Percentiles rank a stretch among this genome's conserved stretches.
Conservation (phyloP, 805 yeast genomes). For the Myxozyma nipponensis region DNA sequence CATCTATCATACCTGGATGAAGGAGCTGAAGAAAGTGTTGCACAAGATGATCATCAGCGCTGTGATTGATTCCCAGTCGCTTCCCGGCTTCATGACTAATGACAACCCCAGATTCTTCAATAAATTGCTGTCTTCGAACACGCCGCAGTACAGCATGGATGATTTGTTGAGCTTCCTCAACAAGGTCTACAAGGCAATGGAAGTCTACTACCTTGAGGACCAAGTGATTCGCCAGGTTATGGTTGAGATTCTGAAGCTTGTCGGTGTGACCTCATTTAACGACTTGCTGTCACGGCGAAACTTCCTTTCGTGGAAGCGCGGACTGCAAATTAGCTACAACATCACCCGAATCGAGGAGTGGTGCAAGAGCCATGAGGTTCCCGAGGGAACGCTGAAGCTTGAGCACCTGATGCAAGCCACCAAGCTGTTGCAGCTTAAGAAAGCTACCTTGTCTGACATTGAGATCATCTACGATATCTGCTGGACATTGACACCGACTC, state of each 20-base stretch:
- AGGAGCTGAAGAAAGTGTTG: constrained; percentile 83
- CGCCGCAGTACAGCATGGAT: constrained; percentile 78
- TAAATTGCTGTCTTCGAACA: constrained; percentile 66
- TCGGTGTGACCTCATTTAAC: constrained; percentile 91
- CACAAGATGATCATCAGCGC: constrained; percentile 94
- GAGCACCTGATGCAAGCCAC: constrained; percentile 90
- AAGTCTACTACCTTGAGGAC: constrained; percentile 79
- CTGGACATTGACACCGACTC: constrained; percentile 89
- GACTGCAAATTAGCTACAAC: constrained; percentile 91
- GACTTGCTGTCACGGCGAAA: constrained; percentile 92
- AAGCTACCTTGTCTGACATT: constrained; percentile 83
- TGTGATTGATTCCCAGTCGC: constrained; percentile 86
- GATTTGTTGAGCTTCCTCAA: constrained; percentile 86
- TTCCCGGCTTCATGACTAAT: constrained; percentile 92
- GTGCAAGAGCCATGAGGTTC: constrained; percentile 91
- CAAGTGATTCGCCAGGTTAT: constrained; percentile 82
- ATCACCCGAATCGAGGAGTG: constrained; percentile 96
- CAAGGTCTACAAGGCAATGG: constrained; percentile 88
- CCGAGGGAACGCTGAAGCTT: constrained; percentile 79
- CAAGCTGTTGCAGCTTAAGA: constrained; percentile 85
- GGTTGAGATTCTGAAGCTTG: constrained; percentile 73
- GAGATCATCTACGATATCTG: constrained; percentile 92
- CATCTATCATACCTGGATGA: constrained; percentile 95
- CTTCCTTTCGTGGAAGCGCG: constrained; percentile 96
- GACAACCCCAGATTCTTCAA: constrained; percentile 77